Evolutionary conservation across 768 basidiomycete species (phyloP).

Genomic region (Tylopilus felleus): DNA sequence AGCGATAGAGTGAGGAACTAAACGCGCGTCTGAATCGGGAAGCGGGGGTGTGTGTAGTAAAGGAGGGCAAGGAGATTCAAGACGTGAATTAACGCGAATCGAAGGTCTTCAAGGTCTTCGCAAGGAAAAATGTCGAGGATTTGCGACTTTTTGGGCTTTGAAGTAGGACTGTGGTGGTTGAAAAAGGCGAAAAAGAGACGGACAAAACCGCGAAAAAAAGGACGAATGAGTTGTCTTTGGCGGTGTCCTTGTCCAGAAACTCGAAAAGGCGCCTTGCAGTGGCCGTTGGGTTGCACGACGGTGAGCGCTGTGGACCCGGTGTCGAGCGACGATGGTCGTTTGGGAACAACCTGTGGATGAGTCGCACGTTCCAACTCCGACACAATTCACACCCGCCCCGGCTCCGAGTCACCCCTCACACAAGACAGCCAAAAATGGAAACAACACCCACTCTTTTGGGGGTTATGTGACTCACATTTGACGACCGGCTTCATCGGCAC

Average conservation of each 20-base stretch:
- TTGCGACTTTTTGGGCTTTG: conserved; percentile 22
- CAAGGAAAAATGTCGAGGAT: conserved; percentile 1
- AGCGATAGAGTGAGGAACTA: neutral
- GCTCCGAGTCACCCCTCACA: conserved; percentile 22
- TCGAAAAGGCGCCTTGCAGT: neutral
- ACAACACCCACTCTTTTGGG: neutral
- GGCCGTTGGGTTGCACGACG: conserved; percentile 10
- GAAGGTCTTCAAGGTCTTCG: conserved; percentile 7
- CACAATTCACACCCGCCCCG: conserved; percentile 23
- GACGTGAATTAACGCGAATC: conserved; percentile 30
- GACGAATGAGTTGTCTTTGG: conserved; percentile 1
- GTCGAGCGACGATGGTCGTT: conserved; percentile 31
- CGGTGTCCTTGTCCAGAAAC: neutral
- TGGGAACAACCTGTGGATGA: conserved; percentile 34
- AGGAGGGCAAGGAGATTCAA: conserved; percentile 1
- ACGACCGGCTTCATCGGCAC: conserved; percentile 10
- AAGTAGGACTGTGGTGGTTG: neutral
- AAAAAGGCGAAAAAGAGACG: conserved; percentile 17
- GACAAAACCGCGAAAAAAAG: conserved; percentile 13
- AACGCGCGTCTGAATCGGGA: conserved; percentile 17
- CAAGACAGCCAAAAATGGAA: neutral
- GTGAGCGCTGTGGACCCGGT: conserved; percentile 16
- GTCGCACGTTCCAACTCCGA: conserved; percentile 33
- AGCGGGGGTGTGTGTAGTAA: neutral
- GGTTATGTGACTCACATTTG: neutral